A percentile compares a stretch with the other conserved stretches of the same genome.
These are phyloP conservation scores for Cordyceps tenuipes DNA, from an alignment of 2,329 filamentous ascomycete genomes.

Conservation along the genomic window DNA sequence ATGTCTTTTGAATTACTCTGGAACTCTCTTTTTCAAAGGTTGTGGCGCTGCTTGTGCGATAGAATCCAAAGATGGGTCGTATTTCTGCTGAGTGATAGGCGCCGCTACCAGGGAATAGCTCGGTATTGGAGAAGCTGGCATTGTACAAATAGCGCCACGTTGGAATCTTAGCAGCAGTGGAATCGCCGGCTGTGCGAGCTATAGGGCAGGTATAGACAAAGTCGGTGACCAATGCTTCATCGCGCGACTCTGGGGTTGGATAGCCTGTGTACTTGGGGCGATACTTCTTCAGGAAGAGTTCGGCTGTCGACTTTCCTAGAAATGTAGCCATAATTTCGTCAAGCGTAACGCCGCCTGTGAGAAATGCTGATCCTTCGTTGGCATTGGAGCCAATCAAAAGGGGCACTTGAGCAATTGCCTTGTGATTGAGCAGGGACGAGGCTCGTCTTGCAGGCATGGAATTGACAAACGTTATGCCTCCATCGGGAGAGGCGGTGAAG, in stretches of 20 bases:
- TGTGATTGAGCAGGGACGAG: background rate
- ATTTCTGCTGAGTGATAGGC: constrained; percentile 41
- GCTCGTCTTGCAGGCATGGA: constrained; percentile 14
- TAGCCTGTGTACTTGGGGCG: constrained; percentile 1
- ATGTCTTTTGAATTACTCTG: constrained; percentile 20
- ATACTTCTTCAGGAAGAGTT: background rate
- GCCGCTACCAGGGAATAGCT: constrained; percentile 27
- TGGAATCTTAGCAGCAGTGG: constrained; percentile 24
- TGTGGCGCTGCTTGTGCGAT: constrained; percentile 14
- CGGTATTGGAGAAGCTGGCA: constrained; percentile 39
- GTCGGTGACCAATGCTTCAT: constrained; percentile 18
- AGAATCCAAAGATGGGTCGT: constrained; percentile 34
- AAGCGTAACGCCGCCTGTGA: background rate
- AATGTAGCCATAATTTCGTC: background rate
- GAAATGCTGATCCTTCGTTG: constrained; percentile 6
- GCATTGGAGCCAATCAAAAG: constrained; percentile 10
- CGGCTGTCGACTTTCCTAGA: background rate
- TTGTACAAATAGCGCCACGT: constrained; percentile 39
- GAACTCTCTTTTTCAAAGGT: constrained; percentile 16
- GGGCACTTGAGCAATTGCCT: constrained; percentile 5
- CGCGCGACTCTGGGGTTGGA: constrained; percentile 11
- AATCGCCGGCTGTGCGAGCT: constrained; percentile 23
- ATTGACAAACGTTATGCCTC: constrained; percentile 15
- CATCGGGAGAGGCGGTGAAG: constrained; percentile 18
- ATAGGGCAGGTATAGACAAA: constrained; percentile 17